phyloP scores from a whole-genome alignment of 352 stramenopile species.

The Phytophthora rubi region DNA sequence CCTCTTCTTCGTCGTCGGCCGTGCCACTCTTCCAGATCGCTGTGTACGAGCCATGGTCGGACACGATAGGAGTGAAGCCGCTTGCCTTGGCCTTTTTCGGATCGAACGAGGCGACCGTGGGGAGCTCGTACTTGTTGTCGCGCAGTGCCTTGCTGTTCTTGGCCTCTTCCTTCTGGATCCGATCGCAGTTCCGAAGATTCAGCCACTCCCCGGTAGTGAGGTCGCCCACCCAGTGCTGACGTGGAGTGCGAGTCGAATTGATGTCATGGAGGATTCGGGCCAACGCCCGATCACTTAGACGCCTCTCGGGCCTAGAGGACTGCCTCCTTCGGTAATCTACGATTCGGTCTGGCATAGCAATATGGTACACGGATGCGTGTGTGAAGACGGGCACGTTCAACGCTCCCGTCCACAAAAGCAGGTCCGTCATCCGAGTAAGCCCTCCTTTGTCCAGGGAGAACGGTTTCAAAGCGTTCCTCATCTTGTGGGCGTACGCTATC shows the following conservation, averaged over 20 bases:
- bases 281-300: not conserved
- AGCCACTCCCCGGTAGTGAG: not conserved
- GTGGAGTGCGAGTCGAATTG: not conserved
- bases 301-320: constrained; percentile 13
- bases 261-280: not conserved
- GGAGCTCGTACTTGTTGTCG: not conserved
- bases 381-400: constrained; percentile 53
- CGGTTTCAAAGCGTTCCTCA: no score
- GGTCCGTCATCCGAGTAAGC: no score
- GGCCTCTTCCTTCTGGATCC: not conserved
- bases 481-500: no score
- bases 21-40: not conserved
- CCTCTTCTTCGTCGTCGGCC: no score
- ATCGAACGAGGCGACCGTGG: not conserved
- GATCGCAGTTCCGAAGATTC: not conserved
- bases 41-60: not conserved
- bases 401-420: no score
- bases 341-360: constrained; percentile 83
- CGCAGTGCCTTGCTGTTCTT: not conserved
- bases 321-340: constrained; percentile 56
- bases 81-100: not conserved
- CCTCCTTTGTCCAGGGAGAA: no score
- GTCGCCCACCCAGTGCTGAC: not conserved
- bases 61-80: not conserved
- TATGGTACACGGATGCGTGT: constrained; percentile 91